These are phyloP conservation scores for Bidens hawaiensis DNA, from an alignment of 140 eudicot genomes.

Conservation along the genomic window DNA sequence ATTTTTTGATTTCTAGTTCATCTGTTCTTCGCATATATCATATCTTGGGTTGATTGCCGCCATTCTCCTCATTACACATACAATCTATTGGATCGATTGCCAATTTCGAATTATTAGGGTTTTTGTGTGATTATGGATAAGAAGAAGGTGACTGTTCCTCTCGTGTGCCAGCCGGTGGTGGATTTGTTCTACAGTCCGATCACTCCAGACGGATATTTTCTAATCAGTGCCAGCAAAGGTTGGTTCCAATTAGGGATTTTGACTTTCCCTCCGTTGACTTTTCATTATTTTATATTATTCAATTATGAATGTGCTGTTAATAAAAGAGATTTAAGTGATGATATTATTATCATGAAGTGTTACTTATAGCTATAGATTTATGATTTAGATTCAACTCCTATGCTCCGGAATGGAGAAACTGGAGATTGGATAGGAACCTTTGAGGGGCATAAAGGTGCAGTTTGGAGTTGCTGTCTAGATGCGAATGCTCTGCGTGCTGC, in stretches of 20 bases:
- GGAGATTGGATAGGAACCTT: slow-evolving; percentile 99
- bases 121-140: slow-evolving; percentile 65
- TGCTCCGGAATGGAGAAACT: slow-evolving; percentile 96
- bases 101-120: slow-evolving; percentile 25
- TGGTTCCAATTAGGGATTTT: neutral
- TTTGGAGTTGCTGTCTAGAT: slow-evolving; percentile 94
- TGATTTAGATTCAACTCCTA: slow-evolving; percentile 76
- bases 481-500: slow-evolving; percentile 88
- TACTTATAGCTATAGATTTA: neutral
- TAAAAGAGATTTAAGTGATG: neutral
- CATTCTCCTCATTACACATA: slow-evolving; percentile 20
- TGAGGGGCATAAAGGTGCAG: slow-evolving; percentile 99
- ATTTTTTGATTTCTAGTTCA: slow-evolving; percentile 8
- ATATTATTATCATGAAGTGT: neutral
- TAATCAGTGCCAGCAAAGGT: slow-evolving; percentile 99
- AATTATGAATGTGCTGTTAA: slow-evolving; percentile 1
- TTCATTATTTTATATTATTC: neutral
- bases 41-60: slow-evolving; percentile 56
- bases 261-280: neutral
- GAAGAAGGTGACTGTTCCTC: slow-evolving; percentile 80
- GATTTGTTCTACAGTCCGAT: slow-evolving; percentile 85
- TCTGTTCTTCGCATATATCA: slow-evolving; percentile 9
- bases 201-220: slow-evolving; percentile 83
- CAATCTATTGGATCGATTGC: slow-evolving; percentile 28
- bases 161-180: slow-evolving; percentile 95